Evolutionary conservation across 2,329 filamentous ascomycete species (phyloP), one percentile per base, ranked within the genome.

Genomic region (Alternaria sp.): DNA sequence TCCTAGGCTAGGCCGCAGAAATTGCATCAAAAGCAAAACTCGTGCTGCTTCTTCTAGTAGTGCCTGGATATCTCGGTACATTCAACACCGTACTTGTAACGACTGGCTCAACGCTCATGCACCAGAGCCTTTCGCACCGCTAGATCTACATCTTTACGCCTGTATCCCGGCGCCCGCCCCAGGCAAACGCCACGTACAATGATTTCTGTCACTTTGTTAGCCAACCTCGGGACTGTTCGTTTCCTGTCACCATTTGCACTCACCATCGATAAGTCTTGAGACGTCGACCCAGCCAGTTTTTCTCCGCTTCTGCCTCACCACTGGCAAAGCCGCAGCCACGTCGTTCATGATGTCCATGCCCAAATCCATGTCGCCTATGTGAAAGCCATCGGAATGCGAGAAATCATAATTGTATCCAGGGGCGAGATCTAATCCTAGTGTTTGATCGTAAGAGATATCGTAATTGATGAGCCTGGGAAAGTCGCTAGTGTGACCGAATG

Each of bases 101-200:
- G 38, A 26, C 48, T 28, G 36, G 46, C 20, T 58, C 18, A 41
- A n/a, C 5, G 28, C 4, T 64, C 63, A 22, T 69, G 55, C 41
- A 80, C 70, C 54, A 80, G 64, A 28, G 78, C 66, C 46, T 72
- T 63, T 36, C 68, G 64, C 49, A 83, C 71, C 16, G 81, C 81
- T 41, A 67, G 55, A 67, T 83, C 81, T 14, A 83, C 75, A 65
- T 82, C 78, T 44, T 75, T 75, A 47, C 77, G 73, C 59, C 79
- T 75, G 59, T 80, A 83, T 1, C 81, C 81, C 4, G 81, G 80
- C 8, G 78, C 69, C 32, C 80, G 74, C n/a, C 81, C 81, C 9
- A 83, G 72, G 62, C 81, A 83, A 24, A 81, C 74, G 18, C 66
- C 75, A 30, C 75, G 70, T 34, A 73, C 75, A 55, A 78, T 73